These are phyloP conservation scores for Penicillium sp. DNA, from an alignment of 2,329 filamentous ascomycete species.

Conservation along the genomic window DNA sequence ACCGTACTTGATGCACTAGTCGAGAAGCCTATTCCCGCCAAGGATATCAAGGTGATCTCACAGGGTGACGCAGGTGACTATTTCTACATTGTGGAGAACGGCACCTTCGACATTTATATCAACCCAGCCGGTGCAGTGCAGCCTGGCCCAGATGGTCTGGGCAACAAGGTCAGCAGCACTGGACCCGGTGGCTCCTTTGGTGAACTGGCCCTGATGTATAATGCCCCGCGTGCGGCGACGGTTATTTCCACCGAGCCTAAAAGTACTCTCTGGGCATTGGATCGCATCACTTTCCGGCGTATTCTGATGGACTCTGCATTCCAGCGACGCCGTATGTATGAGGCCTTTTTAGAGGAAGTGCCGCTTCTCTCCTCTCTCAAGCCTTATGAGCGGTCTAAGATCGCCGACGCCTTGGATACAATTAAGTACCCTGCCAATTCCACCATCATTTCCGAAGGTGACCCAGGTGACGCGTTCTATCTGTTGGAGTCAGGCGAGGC, in stretches of 20 bases:
- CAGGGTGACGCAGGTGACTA: slow-evolving; percentile 96
- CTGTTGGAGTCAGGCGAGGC: slow-evolving; percentile 86
- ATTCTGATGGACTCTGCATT: slow-evolving; percentile 99
- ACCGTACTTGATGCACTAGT: slow-evolving; percentile 88
- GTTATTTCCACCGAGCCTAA: slow-evolving; percentile 78
- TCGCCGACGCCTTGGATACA: slow-evolving; percentile 92
- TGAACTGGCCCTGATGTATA: slow-evolving; percentile 97
- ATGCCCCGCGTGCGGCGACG: slow-evolving; percentile 91
- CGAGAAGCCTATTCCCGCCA: slow-evolving; percentile 93
- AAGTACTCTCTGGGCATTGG: slow-evolving; percentile 88
- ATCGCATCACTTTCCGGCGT: slow-evolving; percentile 93
- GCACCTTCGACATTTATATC: slow-evolving; percentile 87
- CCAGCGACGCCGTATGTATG: slow-evolving; percentile 93
- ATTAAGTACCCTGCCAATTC: slow-evolving; percentile 77
- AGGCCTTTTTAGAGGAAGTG: slow-evolving; percentile 93
- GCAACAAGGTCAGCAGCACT: slow-evolving; percentile 77
- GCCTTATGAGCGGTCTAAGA: slow-evolving; percentile 92
- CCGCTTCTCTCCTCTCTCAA: slow-evolving; percentile 81
- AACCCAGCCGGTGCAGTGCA: slow-evolving; percentile 75
- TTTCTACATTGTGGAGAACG: slow-evolving; percentile 95
- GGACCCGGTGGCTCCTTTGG: slow-evolving; percentile 91
- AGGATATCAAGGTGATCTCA: slow-evolving; percentile 85
- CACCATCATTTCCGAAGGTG: slow-evolving; percentile 88
- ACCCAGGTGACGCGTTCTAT: slow-evolving; percentile 89
- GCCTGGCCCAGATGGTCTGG: slow-evolving; percentile 78